Evolutionary conservation across 169 alveolate genomes (phyloP).

Genomic region (Besnoitia besnoiti): DNA sequence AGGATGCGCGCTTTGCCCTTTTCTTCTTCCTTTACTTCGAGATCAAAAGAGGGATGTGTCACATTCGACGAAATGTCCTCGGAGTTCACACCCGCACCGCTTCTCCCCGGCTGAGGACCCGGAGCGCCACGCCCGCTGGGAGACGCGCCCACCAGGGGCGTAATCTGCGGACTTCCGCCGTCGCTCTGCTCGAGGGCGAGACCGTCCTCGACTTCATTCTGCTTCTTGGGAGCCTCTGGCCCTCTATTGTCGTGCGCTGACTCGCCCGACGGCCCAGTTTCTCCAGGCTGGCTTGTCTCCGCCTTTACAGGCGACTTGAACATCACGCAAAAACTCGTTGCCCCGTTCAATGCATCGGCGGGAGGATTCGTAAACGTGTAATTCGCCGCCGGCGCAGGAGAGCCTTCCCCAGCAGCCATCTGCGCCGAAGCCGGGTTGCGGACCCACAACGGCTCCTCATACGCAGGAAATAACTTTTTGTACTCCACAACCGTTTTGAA

Average conservation of each 20-base stretch:
- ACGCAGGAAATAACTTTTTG: neutral
- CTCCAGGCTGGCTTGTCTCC: neutral
- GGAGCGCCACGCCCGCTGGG: neutral
- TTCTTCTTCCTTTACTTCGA: too few relatives aligned
- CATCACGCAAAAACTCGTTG: neutral
- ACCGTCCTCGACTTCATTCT: neutral
- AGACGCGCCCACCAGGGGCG: neutral
- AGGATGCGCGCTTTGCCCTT: too few relatives aligned
- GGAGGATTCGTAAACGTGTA: conserved; percentile 17
- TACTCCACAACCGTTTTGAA: neutral
- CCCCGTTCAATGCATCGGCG: neutral
- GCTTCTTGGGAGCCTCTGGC: neutral
- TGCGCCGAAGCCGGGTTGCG: neutral
- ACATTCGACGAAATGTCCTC: too few relatives aligned
- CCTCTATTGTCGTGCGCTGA: neutral
- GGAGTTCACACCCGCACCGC: too few relatives aligned
- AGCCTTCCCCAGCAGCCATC: neutral
- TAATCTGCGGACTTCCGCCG: neutral
- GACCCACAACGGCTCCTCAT: neutral
- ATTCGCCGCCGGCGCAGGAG: neutral
- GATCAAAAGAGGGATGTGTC: too few relatives aligned
- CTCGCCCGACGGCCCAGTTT: neutral
- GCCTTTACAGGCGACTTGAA: neutral
- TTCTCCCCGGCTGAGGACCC: too few relatives aligned
- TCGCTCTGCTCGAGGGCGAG: neutral